Base-by-base conservation (phyloP, 768 basidiomycete species). In the Lactarius sp. region DNA sequence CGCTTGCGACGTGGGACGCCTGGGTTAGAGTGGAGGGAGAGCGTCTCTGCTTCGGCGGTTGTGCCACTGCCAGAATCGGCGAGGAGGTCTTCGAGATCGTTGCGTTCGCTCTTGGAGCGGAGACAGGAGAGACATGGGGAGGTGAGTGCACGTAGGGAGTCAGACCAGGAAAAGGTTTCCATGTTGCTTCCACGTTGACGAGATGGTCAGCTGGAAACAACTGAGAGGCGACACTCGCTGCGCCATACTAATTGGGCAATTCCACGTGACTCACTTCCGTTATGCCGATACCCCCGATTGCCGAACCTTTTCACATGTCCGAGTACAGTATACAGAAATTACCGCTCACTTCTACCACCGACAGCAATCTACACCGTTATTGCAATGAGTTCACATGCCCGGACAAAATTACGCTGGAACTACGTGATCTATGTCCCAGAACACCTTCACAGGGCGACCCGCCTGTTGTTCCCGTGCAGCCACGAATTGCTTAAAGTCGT, bases 11-110 rank as follows among this genome's bases (percentile, higher is more conserved):
- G 69, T 8, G 70, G 66, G 2, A 61, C 51, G 27, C 81, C 83
- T 6, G 83, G 72, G 68, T 86, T 85, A 7, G 88, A 86, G 72
- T 89, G 86, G 46, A 88, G 70, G 1, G 86, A 88, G 56, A 88
- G 78, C 22, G 80, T 79, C 69, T 86, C 85, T 7, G 78, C 83
- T 57, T 89, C 87, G 33, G 60, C 51, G 50, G 76, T 75, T 64
- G 83, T 83, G n/a, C 75, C 76, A 53, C 74, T 73, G 50, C 65
- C 66, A 34, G 80, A 61, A 71, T 81, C 80, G 1, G 69, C 77
- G n/a, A 83, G 76, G 53, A 83, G 77, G 41, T 80, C 75, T 52
- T 83, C 79, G 65, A 83, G 80, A 68, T 81, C 80, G 69, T 66
- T 60, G 65, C 69, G 68, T 55, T 72, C 69, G 27, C 22, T 46